Evolutionary conservation across 805 yeast genomes (phyloP), one percentile per base, ranked within the genome.

Genomic region (Kuraishia ogatae): DNA sequence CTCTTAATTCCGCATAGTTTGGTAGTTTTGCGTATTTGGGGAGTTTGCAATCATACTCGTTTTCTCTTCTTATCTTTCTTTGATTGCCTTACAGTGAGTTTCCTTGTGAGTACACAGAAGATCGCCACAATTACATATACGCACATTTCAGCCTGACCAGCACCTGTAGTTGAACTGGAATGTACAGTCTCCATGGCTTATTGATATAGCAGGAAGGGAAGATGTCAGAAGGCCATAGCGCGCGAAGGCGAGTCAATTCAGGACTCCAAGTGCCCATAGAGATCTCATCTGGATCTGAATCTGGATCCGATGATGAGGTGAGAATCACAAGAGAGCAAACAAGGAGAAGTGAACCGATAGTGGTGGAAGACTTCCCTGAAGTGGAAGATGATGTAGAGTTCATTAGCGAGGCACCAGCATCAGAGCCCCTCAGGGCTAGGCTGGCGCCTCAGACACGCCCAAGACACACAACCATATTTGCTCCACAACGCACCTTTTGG

Each of bases 241-340:
- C 13, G 3, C 26, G 28, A 47, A 47, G 28, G 17, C 43, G 43
- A 35, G 43, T 17, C 43, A 35, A 35, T 35, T 35, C 28, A 13
- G 50, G 26, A 7, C 50, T 47, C 50, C 29, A 51, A 3, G 43
- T 19, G 4, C 22, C 49, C 3, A 47, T 47, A 10, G 49, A 47
- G 49, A 47, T 47, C 22, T 47, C 49, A 11, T 47, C 49, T 22
- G 49, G 49, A 6, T 47, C 49, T 17, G 53, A 39, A 22, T 7
- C 22, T 5, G 53, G 21, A 22, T 20, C 28, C 20, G 53, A 50
- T n/a, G 53, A 50, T 46, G 53, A 50, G 24, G 29, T 50, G 47
- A 23, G 22, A 22, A 39, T 50, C 29, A 28, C 39, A 43, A 13
- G 28, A 28, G 53, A 39, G 29, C 48, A 35, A 28, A 19, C 28